These are phyloP conservation scores for Agrocybe pediades DNA, from an alignment of 768 basidiomycete species.

Conservation along the genomic window DNA sequence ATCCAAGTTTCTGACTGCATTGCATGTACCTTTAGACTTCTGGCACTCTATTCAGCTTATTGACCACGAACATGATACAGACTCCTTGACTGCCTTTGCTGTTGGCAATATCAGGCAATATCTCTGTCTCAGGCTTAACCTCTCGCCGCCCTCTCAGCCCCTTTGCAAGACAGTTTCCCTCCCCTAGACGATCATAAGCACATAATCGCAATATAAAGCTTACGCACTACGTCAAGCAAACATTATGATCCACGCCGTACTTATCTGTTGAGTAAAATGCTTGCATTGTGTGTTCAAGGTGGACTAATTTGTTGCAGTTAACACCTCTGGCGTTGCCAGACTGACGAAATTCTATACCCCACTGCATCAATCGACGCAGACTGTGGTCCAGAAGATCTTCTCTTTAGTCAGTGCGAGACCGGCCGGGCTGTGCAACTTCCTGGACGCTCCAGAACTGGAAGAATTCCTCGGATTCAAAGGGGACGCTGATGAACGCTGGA, in stretches of 20 bases:
- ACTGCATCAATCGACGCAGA: conserved; percentile 64
- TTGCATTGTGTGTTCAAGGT: neutral
- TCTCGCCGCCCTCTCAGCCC: too few relatives aligned
- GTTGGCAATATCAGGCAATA: too few relatives aligned
- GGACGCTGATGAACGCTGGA: conserved; percentile 62
- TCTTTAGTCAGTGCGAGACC: conserved; percentile 83
- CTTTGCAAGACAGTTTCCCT: too few relatives aligned
- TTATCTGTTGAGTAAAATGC: conserved; percentile 68
- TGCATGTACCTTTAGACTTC: neutral
- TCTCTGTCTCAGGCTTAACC: too few relatives aligned
- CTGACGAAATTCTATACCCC: conserved; percentile 90
- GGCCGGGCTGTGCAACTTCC: conserved; percentile 88
- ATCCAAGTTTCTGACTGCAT: neutral
- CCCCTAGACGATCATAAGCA: too few relatives aligned
- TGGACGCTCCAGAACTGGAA: conserved; percentile 89
- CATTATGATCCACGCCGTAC: conserved; percentile 80
- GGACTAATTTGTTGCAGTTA: conserved; percentile 55
- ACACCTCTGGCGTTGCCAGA: conserved; percentile 86
- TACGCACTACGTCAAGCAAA: neutral
- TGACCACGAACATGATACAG: neutral
- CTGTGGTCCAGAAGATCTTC: conserved; percentile 87
- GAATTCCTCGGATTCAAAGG: conserved; percentile 63
- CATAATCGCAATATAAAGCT: neutral
- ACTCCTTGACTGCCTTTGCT: too few relatives aligned
- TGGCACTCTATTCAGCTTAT: neutral